Base-by-base conservation (phyloP, 495 filamentous ascomycete species). In the Lentithecium fluviatile region DNA sequence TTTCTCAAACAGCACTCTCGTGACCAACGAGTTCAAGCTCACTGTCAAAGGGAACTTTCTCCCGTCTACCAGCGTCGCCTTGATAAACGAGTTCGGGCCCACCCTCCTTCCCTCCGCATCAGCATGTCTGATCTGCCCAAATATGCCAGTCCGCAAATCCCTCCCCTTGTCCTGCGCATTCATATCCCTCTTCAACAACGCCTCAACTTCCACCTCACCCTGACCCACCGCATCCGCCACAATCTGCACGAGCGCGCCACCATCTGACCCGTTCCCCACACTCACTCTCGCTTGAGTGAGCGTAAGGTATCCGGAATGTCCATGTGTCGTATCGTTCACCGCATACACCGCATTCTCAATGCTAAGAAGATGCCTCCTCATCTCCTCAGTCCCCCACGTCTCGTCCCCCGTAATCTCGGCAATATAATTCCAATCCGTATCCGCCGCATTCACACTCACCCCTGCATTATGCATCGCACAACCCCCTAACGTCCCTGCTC, bases 11-110 rank as follows among this genome's bases (percentile, higher is more conserved):
- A 64, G 58, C 34, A 87, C 70, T 63, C 79, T 83, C 8, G 85
- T 87, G 20, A 80, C 85, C 52, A 83, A 75, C 46, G 77, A 79
- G 66, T 86, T 80, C 1, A 80, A 75, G 13, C 77, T 74, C 19
- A 88, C 74, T 21, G 83, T 79, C 0, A 87, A 75, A 0, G 73
- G 76, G 61, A 86, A 85, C 62, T 77, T 80, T 67, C 19, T 47
- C 17, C n/a, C n/a, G n/a, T 47, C 36, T 38, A 8, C 8, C 8
- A 38, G 36, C 8, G 36, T 38, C 15, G 36, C 36, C 15, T 15
- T 7, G 15, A 38, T 38, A 15, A 38, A 38, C 36, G 36, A 38
- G 15, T 38, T 38, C 36, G 36, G 7, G 7, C 36, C 36, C 7
- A 38, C 36, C 15, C 36, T 7, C 8, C 15, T 38, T 7, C 36